Evolutionary conservation across 768 basidiomycete species (phyloP).

Genomic region (Hebeloma cylindrosporum): DNA sequence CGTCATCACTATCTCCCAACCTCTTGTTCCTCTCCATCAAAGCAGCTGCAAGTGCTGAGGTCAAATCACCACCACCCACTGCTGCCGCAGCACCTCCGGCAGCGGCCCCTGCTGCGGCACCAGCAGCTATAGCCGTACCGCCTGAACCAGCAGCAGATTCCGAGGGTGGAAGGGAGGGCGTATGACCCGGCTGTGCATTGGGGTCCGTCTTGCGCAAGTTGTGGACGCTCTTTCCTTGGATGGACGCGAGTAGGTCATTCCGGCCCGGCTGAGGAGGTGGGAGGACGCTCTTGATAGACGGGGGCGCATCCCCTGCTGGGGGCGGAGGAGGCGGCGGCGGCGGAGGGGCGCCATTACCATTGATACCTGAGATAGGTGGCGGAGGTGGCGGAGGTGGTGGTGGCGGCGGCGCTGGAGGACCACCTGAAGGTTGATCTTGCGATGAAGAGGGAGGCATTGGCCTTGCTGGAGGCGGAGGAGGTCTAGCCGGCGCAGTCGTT

Average conservation of each 20-base stretch:
- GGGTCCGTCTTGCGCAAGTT: conserved; percentile 62
- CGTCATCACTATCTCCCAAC: conserved; percentile 83
- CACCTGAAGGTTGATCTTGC: not conserved
- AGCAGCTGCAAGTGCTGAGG: conserved; percentile 81
- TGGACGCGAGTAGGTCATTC: conserved; percentile 68
- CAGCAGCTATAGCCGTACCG: conserved; percentile 37
- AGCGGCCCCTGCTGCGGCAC: conserved; percentile 34
- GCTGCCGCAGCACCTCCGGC: conserved; percentile 34
- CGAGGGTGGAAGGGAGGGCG: conserved; percentile 35
- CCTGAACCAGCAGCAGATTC: conserved; percentile 32
- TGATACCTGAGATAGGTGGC: conserved; percentile 41
- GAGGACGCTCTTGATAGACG: conserved; percentile 31
- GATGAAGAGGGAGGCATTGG: conserved; percentile 22
- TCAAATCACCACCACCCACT: conserved; percentile 70
- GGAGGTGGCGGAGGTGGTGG: conserved; percentile 43
- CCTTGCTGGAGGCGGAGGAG: conserved; percentile 19
- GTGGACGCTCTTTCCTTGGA: conserved; percentile 78
- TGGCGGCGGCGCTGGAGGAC: conserved; percentile 21
- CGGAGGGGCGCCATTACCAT: conserved; percentile 34
- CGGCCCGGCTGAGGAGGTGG: conserved; percentile 62
- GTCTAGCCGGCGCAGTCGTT: conserved; percentile 6
- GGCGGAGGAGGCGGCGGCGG: conserved; percentile 48
- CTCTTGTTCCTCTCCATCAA: conserved; percentile 82
- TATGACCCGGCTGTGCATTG: conserved; percentile 32
- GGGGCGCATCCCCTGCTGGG: conserved; percentile 24